Percentiles rank a stretch among this genome's conserved stretches.
Evolutionary conservation across 2,329 filamentous ascomycete species (phyloP).

Genomic region (Rhynchosporium secalis): DNA sequence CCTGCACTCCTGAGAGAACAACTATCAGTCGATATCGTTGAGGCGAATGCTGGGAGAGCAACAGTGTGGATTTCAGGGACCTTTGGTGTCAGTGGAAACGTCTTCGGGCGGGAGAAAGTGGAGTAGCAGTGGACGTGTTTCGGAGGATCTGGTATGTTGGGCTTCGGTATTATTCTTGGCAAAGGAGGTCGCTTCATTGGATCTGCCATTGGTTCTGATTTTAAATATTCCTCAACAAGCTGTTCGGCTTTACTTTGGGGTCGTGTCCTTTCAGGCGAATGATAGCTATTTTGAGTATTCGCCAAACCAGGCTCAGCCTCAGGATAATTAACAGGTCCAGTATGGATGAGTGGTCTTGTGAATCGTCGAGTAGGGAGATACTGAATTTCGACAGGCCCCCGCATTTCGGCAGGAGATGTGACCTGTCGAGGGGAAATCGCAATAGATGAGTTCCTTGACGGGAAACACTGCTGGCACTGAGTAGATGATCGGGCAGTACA

Average conservation of each 20-base stretch:
- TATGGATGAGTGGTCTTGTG: constrained; percentile 16
- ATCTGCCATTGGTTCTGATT: constrained; percentile 21
- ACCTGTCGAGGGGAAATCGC: constrained; percentile 11
- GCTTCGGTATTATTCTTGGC: constrained; percentile 1
- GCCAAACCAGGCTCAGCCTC: constrained; percentile 2
- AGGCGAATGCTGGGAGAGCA: background rate
- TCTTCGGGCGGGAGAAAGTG: constrained; percentile 2
- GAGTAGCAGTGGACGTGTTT: constrained; percentile 9
- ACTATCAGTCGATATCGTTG: constrained; percentile 12
- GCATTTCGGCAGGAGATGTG: constrained; percentile 3
- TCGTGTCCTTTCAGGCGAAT: constrained; percentile 8
- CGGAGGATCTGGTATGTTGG: background rate
- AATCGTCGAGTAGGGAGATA: constrained; percentile 7
- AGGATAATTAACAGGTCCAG: background rate
- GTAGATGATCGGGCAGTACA: constrained; percentile 23
- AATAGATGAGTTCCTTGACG: constrained; percentile 9
- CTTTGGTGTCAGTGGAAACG: constrained; percentile 1
- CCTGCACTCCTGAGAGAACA: constrained; percentile 22
- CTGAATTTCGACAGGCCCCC: constrained; percentile 7
- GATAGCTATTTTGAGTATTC: background rate
- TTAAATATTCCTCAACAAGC: constrained; percentile 18
- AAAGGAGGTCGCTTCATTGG: constrained; percentile 25
- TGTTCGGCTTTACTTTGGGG: constrained; percentile 11
- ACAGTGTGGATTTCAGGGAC: background rate
- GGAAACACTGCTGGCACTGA: constrained; percentile 24